These are phyloP conservation scores for Penicillium bovifimosum DNA, from an alignment of 495 filamentous ascomycete species.

Conservation along the genomic window DNA sequence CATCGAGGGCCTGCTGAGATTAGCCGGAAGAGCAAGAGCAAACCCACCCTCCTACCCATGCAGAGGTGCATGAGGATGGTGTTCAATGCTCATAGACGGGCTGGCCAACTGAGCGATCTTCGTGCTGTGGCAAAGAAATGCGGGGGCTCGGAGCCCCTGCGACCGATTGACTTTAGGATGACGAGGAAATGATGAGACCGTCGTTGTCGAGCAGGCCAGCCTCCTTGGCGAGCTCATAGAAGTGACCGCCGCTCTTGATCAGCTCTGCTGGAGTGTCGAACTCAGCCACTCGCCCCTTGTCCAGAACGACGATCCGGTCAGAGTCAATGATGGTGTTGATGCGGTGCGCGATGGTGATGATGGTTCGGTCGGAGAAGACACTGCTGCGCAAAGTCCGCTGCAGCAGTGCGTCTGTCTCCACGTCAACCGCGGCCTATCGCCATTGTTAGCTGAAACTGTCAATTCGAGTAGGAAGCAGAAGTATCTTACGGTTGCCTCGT, in stretches of 20 bases:
- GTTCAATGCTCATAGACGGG: conserved; percentile 3
- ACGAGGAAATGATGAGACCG: conserved; percentile 20
- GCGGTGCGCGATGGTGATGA: conserved; percentile 95
- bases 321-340: conserved; percentile 96
- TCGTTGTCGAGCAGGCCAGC: conserved; percentile 49
- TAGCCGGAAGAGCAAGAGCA: conserved; percentile 9
- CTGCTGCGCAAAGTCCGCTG: conserved; percentile 51
- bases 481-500: conserved; percentile 76
- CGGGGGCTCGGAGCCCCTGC: conserved; percentile 13
- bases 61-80: conserved; percentile 9
- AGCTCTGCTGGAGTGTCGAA: conserved; percentile 54
- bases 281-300: conserved; percentile 57
- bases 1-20: conserved; percentile 8
- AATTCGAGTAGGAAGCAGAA: background rate
- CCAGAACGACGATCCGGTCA: conserved; percentile 84
- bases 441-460: conserved; percentile 14
- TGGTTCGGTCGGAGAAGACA: conserved; percentile 81
- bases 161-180: conserved; percentile 15
- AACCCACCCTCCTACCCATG: conserved; percentile 25
- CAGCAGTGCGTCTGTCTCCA: conserved; percentile 86
- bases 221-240: conserved; percentile 54
- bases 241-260: conserved; percentile 47
- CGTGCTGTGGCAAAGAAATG: conserved; percentile 1
- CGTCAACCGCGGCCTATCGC: conserved; percentile 77
- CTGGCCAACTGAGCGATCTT: conserved; percentile 6